These are phyloP conservation scores for Quillaja saponaria DNA, from an alignment of 306 rosid species.

Conservation along the genomic window DNA sequence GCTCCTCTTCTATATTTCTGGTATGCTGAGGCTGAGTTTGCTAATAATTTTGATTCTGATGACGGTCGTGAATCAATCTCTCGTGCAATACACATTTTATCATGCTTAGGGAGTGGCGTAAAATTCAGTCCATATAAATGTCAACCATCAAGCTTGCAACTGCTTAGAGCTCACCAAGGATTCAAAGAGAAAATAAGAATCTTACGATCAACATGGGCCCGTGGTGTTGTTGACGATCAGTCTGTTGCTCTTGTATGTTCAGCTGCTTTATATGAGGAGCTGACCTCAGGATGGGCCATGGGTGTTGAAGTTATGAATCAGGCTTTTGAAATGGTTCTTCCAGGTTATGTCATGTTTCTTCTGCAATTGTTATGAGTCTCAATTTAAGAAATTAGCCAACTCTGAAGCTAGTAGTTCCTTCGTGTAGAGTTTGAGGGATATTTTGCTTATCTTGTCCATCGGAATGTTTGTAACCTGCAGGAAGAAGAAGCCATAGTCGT, in stretches of 20 bases:
- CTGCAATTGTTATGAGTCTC: conserved; percentile 10
- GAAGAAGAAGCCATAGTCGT: conserved; percentile 71
- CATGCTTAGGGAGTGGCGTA: conserved; percentile 76
- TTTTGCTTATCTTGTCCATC: conserved; percentile 26
- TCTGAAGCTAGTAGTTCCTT: conserved; percentile 1
- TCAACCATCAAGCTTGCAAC: conserved; percentile 72
- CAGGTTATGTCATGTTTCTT: conserved; percentile 62
- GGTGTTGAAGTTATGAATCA: conserved; percentile 76
- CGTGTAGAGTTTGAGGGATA: conserved; percentile 14
- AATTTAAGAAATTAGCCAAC: conserved; percentile 11
- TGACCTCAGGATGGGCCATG: conserved; percentile 69
- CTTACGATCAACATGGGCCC: conserved; percentile 67
- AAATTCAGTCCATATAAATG: conserved; percentile 64
- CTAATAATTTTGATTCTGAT: conserved; percentile 28
- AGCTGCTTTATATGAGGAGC: conserved; percentile 82
- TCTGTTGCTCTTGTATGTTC: conserved; percentile 77
- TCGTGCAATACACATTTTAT: conserved; percentile 72
- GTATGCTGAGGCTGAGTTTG: conserved; percentile 93
- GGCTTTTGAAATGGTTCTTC: conserved; percentile 90
- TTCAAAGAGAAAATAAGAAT: conserved; percentile 76
- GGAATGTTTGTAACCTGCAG: conserved; percentile 51
- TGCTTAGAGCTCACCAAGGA: conserved; percentile 89
- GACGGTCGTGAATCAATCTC: conserved; percentile 41
- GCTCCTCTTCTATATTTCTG: conserved; percentile 80
- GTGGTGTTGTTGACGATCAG: conserved; percentile 72